phyloP scores from a whole-genome alignment of 2,329 filamentous ascomycete genomes.

The Apiospora rasikravindrae region DNA sequence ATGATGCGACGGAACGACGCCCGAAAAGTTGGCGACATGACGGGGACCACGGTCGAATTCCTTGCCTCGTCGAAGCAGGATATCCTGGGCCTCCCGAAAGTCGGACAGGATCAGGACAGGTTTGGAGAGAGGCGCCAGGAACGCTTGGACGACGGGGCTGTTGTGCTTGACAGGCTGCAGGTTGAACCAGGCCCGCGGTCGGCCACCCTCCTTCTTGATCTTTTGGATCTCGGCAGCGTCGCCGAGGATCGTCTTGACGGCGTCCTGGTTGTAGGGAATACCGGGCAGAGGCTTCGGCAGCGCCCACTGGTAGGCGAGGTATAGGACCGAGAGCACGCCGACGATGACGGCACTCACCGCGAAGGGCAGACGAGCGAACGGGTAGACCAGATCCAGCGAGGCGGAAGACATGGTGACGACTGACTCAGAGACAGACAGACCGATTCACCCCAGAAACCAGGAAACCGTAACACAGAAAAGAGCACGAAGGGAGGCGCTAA shows the following conservation, averaged over 20 bases:
- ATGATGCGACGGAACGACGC: conserved; percentile 34
- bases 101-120: conserved; percentile 41
- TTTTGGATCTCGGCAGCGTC: conserved; percentile 21
- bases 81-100: conserved; percentile 39
- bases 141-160: conserved; percentile 39
- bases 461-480: not conserved
- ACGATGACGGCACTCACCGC: conserved; percentile 21
- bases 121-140: conserved; percentile 38
- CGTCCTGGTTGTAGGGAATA: conserved; percentile 27
- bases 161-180: conserved; percentile 25
- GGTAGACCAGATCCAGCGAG: conserved; percentile 17
- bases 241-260: conserved; percentile 23
- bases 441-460: not conserved
- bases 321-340: conserved; percentile 26
- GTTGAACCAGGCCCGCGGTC: conserved; percentile 22
- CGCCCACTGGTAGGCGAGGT: conserved; percentile 30
- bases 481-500: not conserved
- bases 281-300: conserved; percentile 27
- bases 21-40: conserved; percentile 29
- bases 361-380: conserved; percentile 22
- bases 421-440: not conserved
- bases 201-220: conserved; percentile 23
- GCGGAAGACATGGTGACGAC: conserved; percentile 9
- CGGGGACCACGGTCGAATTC: conserved; percentile 40
- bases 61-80: conserved; percentile 35